Evolutionary conservation across 352 stramenopile genomes (phyloP).

Genomic region (Phytophthora constricta): DNA sequence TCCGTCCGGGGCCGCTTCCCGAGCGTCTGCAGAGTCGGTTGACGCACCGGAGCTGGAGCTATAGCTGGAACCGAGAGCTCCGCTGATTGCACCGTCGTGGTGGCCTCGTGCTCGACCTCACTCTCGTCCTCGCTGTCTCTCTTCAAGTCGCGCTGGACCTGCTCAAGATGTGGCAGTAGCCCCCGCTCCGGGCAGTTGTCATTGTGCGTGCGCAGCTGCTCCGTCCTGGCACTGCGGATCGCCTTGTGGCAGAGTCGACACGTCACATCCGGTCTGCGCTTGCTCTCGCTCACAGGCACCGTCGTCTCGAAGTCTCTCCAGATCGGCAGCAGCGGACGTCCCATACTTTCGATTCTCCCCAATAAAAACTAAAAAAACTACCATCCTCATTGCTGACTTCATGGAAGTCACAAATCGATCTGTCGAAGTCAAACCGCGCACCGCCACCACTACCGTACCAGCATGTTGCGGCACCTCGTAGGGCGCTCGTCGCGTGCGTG

Average conservation of each 20-base stretch:
- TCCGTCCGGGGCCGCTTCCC: conserved; percentile 25
- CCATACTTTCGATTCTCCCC: conserved; percentile 27
- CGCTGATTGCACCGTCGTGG: not conserved
- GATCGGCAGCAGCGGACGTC: conserved; percentile 30
- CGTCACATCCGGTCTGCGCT: conserved; percentile 31
- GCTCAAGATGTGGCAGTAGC: not conserved
- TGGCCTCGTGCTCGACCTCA: not conserved
- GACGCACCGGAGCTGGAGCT: not conserved
- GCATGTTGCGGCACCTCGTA: conserved; percentile 54
- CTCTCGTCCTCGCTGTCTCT: not conserved
- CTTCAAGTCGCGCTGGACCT: not conserved
- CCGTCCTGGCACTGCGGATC: conserved; percentile 28
- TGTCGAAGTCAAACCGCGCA: too few species aligned
- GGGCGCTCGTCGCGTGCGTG: conserved; percentile 23
- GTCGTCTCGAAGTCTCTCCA: conserved; percentile 43
- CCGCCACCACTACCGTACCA: too few species aligned
- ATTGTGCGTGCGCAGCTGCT: conserved; percentile 20
- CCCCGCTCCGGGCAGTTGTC: conserved; percentile 6
- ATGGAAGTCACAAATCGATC: too few species aligned
- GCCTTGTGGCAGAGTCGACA: conserved; percentile 24
- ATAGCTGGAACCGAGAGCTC: not conserved
- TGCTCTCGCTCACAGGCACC: conserved; percentile 24
- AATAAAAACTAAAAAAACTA: too few species aligned
- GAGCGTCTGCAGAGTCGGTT: conserved; percentile 1
- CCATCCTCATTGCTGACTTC: too few species aligned